Conservation (phyloP, 306 rosid species). For the Casuarina cunninghamiana region DNA sequence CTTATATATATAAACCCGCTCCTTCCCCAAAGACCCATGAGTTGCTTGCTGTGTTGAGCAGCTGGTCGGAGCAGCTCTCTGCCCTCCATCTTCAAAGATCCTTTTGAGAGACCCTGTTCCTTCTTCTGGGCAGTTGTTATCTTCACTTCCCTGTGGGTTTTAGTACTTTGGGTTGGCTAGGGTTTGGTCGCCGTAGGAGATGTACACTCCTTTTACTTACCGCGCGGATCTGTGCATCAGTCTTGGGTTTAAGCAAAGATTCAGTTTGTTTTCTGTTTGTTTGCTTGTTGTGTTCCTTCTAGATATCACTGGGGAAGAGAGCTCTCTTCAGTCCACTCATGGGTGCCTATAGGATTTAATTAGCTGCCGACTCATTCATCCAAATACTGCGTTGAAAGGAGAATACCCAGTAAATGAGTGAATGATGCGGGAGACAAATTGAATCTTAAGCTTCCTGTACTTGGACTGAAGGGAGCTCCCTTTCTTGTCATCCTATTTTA, state of each 20-base stretch:
- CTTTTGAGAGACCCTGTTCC: not conserved
- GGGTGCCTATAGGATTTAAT: constrained; percentile 57
- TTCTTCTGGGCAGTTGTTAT: not conserved
- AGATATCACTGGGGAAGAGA: constrained; percentile 38
- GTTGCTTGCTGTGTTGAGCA: constrained; percentile 10
- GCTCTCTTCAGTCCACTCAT: constrained; percentile 96
- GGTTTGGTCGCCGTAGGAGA: constrained; percentile 2
- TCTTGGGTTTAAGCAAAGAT: not conserved
- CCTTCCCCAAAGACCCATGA: constrained; percentile 12
- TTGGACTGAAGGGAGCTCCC: constrained; percentile 99
- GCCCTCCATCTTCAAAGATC: not conserved
- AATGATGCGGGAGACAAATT: constrained; percentile 94
- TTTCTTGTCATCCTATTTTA: not conserved
- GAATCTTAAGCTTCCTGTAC: constrained; percentile 69
- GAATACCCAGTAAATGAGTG: constrained; percentile 69
- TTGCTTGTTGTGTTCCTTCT: not conserved
- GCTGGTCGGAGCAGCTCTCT: not conserved
- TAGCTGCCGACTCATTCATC: constrained; percentile 99
- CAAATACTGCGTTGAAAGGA: constrained; percentile 60
- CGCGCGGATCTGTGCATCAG: constrained; percentile 9
- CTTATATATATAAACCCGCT: constrained; percentile 62
- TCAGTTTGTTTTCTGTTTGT: not conserved
- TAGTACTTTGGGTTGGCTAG: not conserved
- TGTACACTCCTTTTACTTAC: not conserved
- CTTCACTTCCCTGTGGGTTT: not conserved